phyloP scores from a whole-genome alignment of 1,139 yeast species.

The Nakaseomyces uthaithaninus region DNA sequence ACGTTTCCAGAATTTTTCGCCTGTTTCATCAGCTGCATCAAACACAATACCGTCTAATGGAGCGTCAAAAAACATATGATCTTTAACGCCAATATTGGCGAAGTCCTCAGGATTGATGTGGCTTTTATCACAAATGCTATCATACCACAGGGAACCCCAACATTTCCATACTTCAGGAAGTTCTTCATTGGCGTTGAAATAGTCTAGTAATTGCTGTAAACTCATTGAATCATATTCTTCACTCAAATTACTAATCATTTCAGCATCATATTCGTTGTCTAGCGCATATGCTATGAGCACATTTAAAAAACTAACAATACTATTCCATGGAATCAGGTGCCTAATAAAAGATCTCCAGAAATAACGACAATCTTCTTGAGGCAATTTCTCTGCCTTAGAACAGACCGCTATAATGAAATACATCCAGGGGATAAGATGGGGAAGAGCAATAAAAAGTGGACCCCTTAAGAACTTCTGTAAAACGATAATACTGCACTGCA shows the following conservation, averaged over 20 bases:
- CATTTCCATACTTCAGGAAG: slow-evolving; percentile 75
- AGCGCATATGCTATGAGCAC: slow-evolving; percentile 31
- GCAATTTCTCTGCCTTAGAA: slow-evolving; percentile 40
- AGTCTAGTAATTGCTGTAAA: slow-evolving; percentile 32
- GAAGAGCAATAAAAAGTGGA: slow-evolving; percentile 60
- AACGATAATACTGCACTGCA: slow-evolving; percentile 59
- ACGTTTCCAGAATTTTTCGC: slow-evolving; percentile 30
- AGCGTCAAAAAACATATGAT: slow-evolving; percentile 49
- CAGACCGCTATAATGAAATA: slow-evolving; percentile 60
- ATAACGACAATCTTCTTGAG: slow-evolving; percentile 19
- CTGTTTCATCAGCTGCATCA: slow-evolving; percentile 34
- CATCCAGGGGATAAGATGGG: slow-evolving; percentile 65
- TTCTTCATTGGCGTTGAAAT: slow-evolving; percentile 50
- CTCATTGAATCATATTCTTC: slow-evolving; percentile 17
- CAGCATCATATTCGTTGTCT: slow-evolving; percentile 20
- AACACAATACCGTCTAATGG: slow-evolving; percentile 58
- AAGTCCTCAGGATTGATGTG: slow-evolving; percentile 41
- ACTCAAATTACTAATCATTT: slow-evolving; percentile 20
- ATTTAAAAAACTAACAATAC: slow-evolving; percentile 53
- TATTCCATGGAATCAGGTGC: slow-evolving; percentile 60
- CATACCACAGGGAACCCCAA: slow-evolving; percentile 81
- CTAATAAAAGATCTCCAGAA: slow-evolving; percentile 44
- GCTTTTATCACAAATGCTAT: slow-evolving; percentile 36
- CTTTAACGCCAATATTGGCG: slow-evolving; percentile 50
- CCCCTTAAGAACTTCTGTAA: slow-evolving; percentile 58